Percentiles rank a stretch among this genome's conserved stretches.
Conservation (phyloP, 2,329 filamentous ascomycete species). For the Ilyonectria robusta region DNA sequence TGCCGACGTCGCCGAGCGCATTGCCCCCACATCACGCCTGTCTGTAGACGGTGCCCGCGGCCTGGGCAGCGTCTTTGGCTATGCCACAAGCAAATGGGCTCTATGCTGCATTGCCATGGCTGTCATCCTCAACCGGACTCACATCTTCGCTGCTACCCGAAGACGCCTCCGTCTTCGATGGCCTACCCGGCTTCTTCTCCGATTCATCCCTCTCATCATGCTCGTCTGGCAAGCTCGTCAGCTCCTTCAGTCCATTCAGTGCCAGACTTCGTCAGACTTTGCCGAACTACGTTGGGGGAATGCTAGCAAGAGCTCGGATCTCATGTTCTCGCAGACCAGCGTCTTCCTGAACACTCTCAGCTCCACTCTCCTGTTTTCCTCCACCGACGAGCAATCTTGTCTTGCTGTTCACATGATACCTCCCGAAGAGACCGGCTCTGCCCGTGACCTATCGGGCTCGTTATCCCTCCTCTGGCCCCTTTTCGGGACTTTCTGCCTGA, state of each 20-base stretch:
- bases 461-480: constrained; percentile 83
- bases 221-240: constrained; percentile 77
- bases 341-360: constrained; percentile 80
- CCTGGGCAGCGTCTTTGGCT: constrained; percentile 89
- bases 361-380: constrained; percentile 79
- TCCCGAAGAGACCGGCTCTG: constrained; percentile 62
- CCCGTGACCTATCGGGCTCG: constrained; percentile 78
- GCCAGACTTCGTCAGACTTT: constrained; percentile 87
- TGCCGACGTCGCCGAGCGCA: constrained; percentile 32
- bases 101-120: constrained; percentile 89
- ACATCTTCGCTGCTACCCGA: constrained; percentile 92
- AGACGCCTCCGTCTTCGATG: constrained; percentile 83
- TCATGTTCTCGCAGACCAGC: constrained; percentile 80
- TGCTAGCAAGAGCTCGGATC: constrained; percentile 72
- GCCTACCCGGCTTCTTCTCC: constrained; percentile 78
- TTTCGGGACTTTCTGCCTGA: constrained; percentile 78
- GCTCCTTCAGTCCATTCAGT: constrained; percentile 88
- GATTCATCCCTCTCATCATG: constrained; percentile 78
- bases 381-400: constrained; percentile 83
- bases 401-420: constrained; percentile 80
- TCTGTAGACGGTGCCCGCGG: constrained; percentile 75
- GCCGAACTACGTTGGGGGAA: constrained; percentile 78
- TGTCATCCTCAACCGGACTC: constrained; percentile 89
- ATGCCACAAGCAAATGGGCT: constrained; percentile 93
- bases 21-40: constrained; percentile 59